Evolutionary conservation across 768 basidiomycete species (phyloP), one percentile per base, ranked within the genome.

Genomic region (Podaxis sp.): DNA sequence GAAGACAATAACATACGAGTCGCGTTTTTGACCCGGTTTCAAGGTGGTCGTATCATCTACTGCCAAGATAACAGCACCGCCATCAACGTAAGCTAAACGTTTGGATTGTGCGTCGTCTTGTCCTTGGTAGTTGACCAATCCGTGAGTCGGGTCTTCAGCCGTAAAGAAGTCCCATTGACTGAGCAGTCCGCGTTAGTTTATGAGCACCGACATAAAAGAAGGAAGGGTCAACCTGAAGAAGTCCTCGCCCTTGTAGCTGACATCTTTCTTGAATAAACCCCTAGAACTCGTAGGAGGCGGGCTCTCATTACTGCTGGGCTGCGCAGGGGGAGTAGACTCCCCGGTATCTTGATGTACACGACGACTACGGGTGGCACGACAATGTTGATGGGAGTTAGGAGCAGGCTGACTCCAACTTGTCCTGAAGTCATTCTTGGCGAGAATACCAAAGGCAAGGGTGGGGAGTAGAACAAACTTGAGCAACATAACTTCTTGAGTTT

Each of bases 131-230:
- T 84, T 80, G 54, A 93, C 92, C 26, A 74, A 74, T 17, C 92
- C 92, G 65, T 84, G 74, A 0, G 92, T 93, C 2, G 92, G 92
- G 73, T 93, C 92, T 11, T 73, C 13, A 2, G 66, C 74, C 12
- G 79, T 79, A 75, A 84, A 91, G 76, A 89, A 93, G 36, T 87
- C 75, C 87, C 87, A 92, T 49, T 83, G 67, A 53, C 89, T 91
- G 39, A 15, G 38, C 17, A 36, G 33, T 7, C 49, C 13, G 55
- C 55, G 44, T 33, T 3, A 33, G 24, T 33, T 19, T 8, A 48
- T 19, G 4, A 49, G 46, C n/a, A n/a, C 36, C 24, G 33, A 36
- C 13, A 54, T 22, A 30, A 58, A 33, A 7, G 51, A 30, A 19
- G 13, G 22, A 1, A 62, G 30, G 53, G 78, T 75, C 52, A 68